Percentiles rank a stretch among this genome's conserved stretches.
phyloP scores from a whole-genome alignment of 2,329 filamentous ascomycete species.

The Pseudonectria foliicola region DNA sequence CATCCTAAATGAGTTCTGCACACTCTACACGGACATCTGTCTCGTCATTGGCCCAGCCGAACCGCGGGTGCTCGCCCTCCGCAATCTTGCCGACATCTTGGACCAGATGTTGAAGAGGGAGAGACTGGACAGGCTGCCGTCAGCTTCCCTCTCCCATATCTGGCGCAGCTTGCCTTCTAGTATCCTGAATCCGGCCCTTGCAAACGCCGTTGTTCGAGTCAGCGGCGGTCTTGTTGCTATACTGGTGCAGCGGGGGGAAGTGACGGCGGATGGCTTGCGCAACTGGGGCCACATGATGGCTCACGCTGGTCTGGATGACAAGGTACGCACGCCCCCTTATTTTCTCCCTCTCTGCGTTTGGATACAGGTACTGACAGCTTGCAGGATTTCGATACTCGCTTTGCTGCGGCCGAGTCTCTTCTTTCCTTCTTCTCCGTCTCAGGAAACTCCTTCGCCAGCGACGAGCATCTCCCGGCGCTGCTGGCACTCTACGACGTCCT shows the following conservation, averaged over 20 bases:
- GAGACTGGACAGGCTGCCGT: conserved; percentile 23
- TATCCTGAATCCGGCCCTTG: conserved; percentile 40
- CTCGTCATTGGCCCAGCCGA: conserved; percentile 33
- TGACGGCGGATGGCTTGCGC: conserved; percentile 15
- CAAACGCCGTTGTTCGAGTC: conserved; percentile 41
- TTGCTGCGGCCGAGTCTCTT: conserved; percentile 52
- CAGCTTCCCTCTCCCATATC: conserved; percentile 28
- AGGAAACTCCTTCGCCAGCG: conserved; percentile 12
- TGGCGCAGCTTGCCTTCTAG: conserved; percentile 34
- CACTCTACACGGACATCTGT: conserved; percentile 37
- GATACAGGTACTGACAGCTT: conserved; percentile 4
- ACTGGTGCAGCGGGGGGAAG: conserved; percentile 16
- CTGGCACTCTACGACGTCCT: conserved; percentile 67
- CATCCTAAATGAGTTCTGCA: conserved; percentile 28
- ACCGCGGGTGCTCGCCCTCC: conserved; percentile 39
- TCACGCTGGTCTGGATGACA: conserved; percentile 40
- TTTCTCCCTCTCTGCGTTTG: not conserved
- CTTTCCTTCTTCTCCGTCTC: conserved; percentile 37
- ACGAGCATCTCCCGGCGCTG: conserved; percentile 47
- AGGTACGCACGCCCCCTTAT: conserved; percentile 28
- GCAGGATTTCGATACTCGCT: conserved; percentile 58
- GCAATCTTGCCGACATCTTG: conserved; percentile 39
- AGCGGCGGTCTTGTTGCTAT: conserved; percentile 39
- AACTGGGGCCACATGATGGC: conserved; percentile 46
- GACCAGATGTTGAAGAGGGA: conserved; percentile 30